phyloP scores from a whole-genome alignment of 106 monocot species.

The Xerophyta viscosa region DNA sequence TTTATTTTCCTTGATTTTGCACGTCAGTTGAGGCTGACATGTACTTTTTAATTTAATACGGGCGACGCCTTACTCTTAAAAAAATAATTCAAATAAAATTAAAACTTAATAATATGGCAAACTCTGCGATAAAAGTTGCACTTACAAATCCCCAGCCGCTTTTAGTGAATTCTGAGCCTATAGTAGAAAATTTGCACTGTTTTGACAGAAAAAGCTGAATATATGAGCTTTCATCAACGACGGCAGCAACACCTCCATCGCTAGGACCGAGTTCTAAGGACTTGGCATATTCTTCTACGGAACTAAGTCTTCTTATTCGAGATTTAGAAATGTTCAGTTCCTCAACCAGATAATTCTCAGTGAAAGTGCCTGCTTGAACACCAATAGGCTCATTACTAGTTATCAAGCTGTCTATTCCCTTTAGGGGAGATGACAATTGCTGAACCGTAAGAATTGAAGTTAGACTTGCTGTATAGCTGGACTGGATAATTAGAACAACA shows the following conservation, averaged over 20 bases:
- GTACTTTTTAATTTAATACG: no score
- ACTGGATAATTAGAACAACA: conserved; percentile 58
- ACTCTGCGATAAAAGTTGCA: no score
- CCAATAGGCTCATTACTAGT: conserved; percentile 62
- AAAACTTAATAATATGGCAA: no score
- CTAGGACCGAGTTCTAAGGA: conserved; percentile 67
- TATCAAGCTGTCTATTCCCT: conserved; percentile 57
- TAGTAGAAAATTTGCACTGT: conserved; percentile 44
- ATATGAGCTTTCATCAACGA: conserved; percentile 72
- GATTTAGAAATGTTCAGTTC: conserved; percentile 53
- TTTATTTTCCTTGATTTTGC: no score
- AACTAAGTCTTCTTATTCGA: conserved; percentile 43
- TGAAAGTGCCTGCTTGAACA: conserved; percentile 72
- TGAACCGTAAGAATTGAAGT: no score
- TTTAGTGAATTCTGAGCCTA: conserved; percentile 75
- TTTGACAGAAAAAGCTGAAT: conserved; percentile 53
- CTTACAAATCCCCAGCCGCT: conserved; percentile 94
- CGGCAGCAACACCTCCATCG: conserved; percentile 70
- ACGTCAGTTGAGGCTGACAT: no score
- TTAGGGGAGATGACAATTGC: conserved; percentile 43
- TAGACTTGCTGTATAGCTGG: conserved; percentile 72
- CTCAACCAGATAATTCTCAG: conserved; percentile 58
- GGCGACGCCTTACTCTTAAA: no score
- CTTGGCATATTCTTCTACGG: conserved; percentile 34
- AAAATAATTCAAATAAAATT: no score